These are phyloP conservation scores for Paraphaeosphaeria sporulosa DNA, from an alignment of 2,329 filamentous ascomycete genomes.

Conservation along the genomic window DNA sequence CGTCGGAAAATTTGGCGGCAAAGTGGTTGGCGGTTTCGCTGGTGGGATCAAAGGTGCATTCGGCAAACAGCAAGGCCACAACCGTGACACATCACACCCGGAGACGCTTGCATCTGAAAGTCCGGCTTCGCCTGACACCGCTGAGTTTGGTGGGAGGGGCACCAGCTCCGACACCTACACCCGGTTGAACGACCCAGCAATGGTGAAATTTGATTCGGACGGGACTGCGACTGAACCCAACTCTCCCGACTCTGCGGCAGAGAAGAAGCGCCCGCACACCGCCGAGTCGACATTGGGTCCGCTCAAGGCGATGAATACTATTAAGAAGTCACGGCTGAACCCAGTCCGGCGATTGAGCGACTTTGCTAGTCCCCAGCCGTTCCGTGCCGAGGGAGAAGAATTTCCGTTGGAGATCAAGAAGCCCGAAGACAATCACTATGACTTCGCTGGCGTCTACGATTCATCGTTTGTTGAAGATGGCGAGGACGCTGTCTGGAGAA, in stretches of 20 bases:
- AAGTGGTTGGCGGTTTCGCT: constrained; percentile 50
- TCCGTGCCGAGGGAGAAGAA: constrained; percentile 47
- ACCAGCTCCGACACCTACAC: constrained; percentile 44
- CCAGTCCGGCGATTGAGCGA: constrained; percentile 38
- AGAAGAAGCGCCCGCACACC: constrained; percentile 25
- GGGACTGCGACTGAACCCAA: constrained; percentile 29
- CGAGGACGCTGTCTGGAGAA: constrained; percentile 72
- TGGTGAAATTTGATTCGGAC: constrained; percentile 35
- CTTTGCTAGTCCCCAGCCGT: constrained; percentile 57
- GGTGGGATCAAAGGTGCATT: constrained; percentile 49
- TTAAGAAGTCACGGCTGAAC: constrained; percentile 36
- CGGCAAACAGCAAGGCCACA: constrained; percentile 26
- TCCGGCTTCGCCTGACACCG: constrained; percentile 35
- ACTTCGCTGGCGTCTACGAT: constrained; percentile 40
- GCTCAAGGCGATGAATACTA: constrained; percentile 24
- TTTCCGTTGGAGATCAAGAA: constrained; percentile 41
- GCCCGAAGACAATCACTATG: constrained; percentile 38
- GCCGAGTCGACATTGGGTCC: constrained; percentile 27
- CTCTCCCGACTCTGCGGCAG: constrained; percentile 29
- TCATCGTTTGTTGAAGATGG: constrained; percentile 41
- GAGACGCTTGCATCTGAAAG: constrained; percentile 32
- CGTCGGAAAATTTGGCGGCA: constrained; percentile 54
- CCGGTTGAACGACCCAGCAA: constrained; percentile 32
- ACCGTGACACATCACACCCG: constrained; percentile 20
- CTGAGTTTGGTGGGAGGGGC: constrained; percentile 37